Base-by-base conservation (phyloP, 176 grass and related monocot genomes). In the Panicum miliaceum region DNA sequence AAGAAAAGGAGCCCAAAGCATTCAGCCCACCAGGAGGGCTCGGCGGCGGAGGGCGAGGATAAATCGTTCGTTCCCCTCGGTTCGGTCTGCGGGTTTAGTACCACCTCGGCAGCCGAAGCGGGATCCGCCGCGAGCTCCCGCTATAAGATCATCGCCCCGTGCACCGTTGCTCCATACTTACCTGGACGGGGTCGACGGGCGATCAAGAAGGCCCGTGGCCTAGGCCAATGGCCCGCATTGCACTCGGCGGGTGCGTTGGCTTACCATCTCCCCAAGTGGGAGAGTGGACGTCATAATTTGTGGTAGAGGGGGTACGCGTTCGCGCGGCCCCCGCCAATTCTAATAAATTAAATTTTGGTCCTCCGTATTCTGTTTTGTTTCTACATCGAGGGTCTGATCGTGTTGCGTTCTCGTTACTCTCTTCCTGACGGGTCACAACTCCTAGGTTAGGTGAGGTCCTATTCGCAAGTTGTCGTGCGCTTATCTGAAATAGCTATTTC, bases 281-380 rank as follows among this genome's bases (percentile, higher is more conserved):
- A 83, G 71, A 86, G 78, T 87, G 77, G 68, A 77, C 83, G 82
- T 90, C 78, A 27, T 82, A 82, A 90, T 90, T 86, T 90, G 78
- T 82, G 53, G 19, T 51, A n/a, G 91, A 77, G 82, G 91, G 91
- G 88, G 91, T 91, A 88, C 82, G 85, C 91, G 88, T 88, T 37
- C 88, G 88, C 91, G 92, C 92, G 86, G 84, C 91, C 91, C 88
- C 91, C 32, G 20, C 87, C 66, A 92, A n/a, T 19, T 34, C 60
- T 35, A 64, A 66, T 0, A 2, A 20, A 35, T 40, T 67, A 9
- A 76, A 14, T 12, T 38, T 53, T 10, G 16, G 7, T 13, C 70
- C 45, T 12, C 12, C 2, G 45, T 10, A 3, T 7, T 45, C 43
- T 45, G 8, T 2, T 9, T 7, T 42, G 7, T 9, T 0, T 42